Evolutionary conservation across 495 filamentous ascomycete species (phyloP).

Genomic region (Annulohypoxylon maeteangense): DNA sequence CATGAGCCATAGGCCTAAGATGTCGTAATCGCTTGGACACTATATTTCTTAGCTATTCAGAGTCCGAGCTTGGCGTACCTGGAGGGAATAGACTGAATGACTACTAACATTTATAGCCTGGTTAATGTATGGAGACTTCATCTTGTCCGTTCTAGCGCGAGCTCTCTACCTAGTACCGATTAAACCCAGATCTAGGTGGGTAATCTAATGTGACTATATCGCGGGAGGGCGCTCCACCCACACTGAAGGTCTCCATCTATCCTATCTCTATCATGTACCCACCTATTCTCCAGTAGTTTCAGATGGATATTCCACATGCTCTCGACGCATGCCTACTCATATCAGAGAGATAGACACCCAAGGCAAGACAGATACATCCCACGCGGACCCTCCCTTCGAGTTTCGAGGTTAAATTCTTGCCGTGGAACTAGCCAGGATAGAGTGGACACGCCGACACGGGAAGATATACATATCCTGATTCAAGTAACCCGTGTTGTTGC

Average conservation of each 20-base stretch:
- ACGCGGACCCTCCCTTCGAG: slow-evolving; percentile 40
- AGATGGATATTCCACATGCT: slow-evolving; percentile 45
- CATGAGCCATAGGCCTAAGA: slow-evolving; percentile 9
- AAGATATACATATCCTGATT: slow-evolving; percentile 23
- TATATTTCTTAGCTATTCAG: slow-evolving; percentile 3
- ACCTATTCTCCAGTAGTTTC: slow-evolving; percentile 39
- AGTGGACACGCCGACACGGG: slow-evolving; percentile 14
- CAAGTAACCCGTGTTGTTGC: slow-evolving; percentile 29
- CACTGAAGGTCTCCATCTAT: slow-evolving; percentile 27
- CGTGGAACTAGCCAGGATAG: slow-evolving; percentile 23
- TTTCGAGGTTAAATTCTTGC: slow-evolving; percentile 29
- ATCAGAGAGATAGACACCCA: slow-evolving; percentile 37
- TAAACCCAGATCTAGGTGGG: slow-evolving; percentile 41
- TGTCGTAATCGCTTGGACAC: slow-evolving; percentile 14
- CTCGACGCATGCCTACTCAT: slow-evolving; percentile 40
- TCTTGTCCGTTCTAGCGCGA: slow-evolving; percentile 31
- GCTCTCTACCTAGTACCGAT: slow-evolving; percentile 39
- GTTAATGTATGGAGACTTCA: slow-evolving; percentile 19
- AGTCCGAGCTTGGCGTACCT: slow-evolving; percentile 29
- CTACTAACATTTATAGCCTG: neutral
- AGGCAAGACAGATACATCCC: slow-evolving; percentile 37
- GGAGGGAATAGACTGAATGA: slow-evolving; percentile 23
- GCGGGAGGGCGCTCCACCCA: slow-evolving; percentile 36
- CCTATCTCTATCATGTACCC: slow-evolving; percentile 41
- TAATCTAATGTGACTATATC: slow-evolving; percentile 43